These are phyloP conservation scores for Plasmodium billcollinsi DNA, from an alignment of 169 alveolate species.

Conservation along the genomic window DNA sequence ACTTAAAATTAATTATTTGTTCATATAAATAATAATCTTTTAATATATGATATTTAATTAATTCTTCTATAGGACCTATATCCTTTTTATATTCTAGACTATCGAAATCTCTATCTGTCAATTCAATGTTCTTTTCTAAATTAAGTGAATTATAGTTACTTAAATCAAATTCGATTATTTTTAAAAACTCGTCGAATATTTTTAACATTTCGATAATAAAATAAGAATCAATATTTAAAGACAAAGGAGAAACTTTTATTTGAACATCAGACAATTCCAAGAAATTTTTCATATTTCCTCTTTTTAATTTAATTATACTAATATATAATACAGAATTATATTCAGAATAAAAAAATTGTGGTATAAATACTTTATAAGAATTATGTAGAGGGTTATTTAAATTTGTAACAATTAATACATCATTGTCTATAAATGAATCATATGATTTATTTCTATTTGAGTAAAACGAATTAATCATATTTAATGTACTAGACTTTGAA, in stretches of 20 bases:
- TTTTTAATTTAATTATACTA: slow-evolving; percentile 41
- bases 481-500: slow-evolving; percentile 22
- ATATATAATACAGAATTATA: slow-evolving; percentile 38
- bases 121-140: slow-evolving; percentile 71
- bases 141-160: slow-evolving; percentile 70
- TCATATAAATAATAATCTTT: slow-evolving; percentile 74
- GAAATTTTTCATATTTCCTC: slow-evolving; percentile 77
- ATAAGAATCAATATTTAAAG: slow-evolving; percentile 72
- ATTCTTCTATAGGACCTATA: slow-evolving; percentile 66
- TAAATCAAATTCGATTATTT: slow-evolving; percentile 67
- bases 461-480: slow-evolving; percentile 19
- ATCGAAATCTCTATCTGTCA: slow-evolving; percentile 57
- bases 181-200: slow-evolving; percentile 59
- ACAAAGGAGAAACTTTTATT: slow-evolving; percentile 61
- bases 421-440: slow-evolving; percentile 39
- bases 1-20: slow-evolving; percentile 54
- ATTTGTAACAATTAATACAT: slow-evolving; percentile 34
- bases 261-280: slow-evolving; percentile 63
- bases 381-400: slow-evolving; percentile 49
- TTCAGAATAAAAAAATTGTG: slow-evolving; percentile 47
- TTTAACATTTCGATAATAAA: slow-evolving; percentile 73
- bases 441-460: not conserved
- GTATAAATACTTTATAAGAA: slow-evolving; percentile 51
- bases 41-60: slow-evolving; percentile 43
- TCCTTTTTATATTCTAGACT: slow-evolving; percentile 64